A percentile compares a stretch with the other conserved stretches of the same genome.
Conservation (phyloP, 2,329 filamentous ascomycete genomes). For the Lachnellula willkommii region DNA sequence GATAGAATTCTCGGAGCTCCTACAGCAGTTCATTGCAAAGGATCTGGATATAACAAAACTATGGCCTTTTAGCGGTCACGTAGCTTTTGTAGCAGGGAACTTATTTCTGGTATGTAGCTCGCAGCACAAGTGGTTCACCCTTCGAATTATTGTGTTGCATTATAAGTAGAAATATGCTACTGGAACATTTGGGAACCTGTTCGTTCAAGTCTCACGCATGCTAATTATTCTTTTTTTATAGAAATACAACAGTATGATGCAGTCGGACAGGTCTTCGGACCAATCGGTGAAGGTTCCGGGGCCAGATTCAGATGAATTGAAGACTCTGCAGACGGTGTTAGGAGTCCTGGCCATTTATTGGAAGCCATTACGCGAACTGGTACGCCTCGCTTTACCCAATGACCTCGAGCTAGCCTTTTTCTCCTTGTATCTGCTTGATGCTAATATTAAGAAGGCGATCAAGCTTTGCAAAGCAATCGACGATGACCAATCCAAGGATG, state of each 20-base stretch:
- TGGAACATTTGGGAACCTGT: neutral
- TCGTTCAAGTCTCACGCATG: neutral
- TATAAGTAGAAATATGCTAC: neutral
- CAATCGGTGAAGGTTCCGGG: neutral
- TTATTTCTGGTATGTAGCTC: neutral
- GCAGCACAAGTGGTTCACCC: neutral
- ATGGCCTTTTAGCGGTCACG: neutral
- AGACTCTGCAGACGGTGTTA: neutral
- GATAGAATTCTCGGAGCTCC: neutral
- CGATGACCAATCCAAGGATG: neutral
- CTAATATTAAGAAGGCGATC: neutral
- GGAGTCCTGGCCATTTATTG: neutral
- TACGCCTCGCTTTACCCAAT: neutral
- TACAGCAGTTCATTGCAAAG: neutral
- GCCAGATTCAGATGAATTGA: neutral
- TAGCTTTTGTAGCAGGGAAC: neutral
- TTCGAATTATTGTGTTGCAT: neutral
- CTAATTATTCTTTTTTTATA: neutral
- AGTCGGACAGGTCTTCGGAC: neutral
- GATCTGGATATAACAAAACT: neutral
- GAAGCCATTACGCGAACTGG: neutral
- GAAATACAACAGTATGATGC: neutral
- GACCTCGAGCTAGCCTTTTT: neutral
- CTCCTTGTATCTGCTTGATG: neutral
- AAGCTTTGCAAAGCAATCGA: neutral